A percentile compares a stretch with the other conserved stretches of the same genome.
Conservation (phyloP, 331 rosid genomes). For the Arachis monticola region DNA sequence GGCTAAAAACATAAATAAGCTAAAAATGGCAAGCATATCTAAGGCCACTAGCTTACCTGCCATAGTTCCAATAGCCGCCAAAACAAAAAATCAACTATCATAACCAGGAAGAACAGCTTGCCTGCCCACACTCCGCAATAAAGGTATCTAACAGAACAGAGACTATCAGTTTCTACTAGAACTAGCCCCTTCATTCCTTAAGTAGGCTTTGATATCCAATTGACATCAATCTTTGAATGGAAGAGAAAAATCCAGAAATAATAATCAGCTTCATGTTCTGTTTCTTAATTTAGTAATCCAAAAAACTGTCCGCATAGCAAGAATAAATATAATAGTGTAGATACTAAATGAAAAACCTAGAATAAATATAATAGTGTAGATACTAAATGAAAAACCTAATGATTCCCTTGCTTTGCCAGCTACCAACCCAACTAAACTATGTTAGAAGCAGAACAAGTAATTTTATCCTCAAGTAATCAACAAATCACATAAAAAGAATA, state of each 20-base stretch:
- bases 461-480: constrained; percentile 8
- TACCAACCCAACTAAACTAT: neutral
- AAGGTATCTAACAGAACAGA: constrained; percentile 62
- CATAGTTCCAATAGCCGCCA: constrained; percentile 33
- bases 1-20: neutral
- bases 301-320: constrained; percentile 17
- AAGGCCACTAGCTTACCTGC: constrained; percentile 58
- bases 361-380: no score
- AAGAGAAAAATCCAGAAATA: constrained; percentile 2
- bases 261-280: constrained; percentile 17
- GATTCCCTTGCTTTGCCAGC: neutral
- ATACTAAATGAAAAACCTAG: neutral
- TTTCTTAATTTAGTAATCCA: neutral
- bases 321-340: neutral
- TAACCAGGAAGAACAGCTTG: constrained; percentile 86
- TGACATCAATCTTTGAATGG: constrained; percentile 19
- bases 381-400: no score
- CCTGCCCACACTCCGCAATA: constrained; percentile 92
- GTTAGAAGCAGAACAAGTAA: no score
- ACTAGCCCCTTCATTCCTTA: constrained; percentile 15
- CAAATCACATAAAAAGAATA: constrained; percentile 12
- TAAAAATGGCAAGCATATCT: constrained; percentile 7
- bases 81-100: constrained; percentile 78
- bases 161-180: constrained; percentile 28
- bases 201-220: constrained; percentile 7